Evolutionary conservation across 139 green algal species (phyloP).

Genomic region (Volvox reticuliferus): DNA sequence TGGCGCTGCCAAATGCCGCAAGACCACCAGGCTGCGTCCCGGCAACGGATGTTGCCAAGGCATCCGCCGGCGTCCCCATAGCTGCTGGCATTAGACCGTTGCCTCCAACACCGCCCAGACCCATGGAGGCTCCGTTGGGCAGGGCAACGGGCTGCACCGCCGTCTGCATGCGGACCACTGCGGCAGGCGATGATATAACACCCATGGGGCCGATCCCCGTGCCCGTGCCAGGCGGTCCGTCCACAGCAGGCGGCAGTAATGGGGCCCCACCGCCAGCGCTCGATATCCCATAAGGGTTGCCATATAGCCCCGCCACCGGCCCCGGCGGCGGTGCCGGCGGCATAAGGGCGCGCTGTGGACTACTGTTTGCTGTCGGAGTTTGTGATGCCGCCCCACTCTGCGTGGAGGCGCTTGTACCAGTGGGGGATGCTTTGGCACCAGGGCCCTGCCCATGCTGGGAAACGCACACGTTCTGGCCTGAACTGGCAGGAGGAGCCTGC

Average conservation of each 20-base stretch:
- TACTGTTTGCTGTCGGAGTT: conserved; percentile 9
- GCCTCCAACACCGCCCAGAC: neutral
- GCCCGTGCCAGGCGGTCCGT: neutral
- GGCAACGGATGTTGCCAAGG: neutral
- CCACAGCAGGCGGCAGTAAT: neutral
- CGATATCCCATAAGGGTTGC: conserved; percentile 8
- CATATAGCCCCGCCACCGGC: conserved; percentile 7
- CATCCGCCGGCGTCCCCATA: neutral
- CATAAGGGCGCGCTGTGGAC: conserved; percentile 23
- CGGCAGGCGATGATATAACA: neutral
- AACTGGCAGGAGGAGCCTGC: neutral
- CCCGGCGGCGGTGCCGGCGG: neutral
- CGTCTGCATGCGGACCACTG: neutral
- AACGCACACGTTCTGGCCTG: too few species aligned
- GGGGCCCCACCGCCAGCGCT: neutral
- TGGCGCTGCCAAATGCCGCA: conserved; percentile 26
- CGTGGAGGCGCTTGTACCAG: neutral
- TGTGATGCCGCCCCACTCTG: neutral
- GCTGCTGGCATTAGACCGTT: neutral
- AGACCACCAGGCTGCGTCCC: neutral
- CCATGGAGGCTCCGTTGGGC: neutral
- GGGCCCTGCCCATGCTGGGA: neutral
- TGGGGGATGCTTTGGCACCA: neutral
- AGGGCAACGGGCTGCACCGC: neutral
- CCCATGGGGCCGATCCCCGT: neutral